Base-by-base conservation (phyloP, 2,329 filamentous ascomycete species). In the Xylariaceae sp. region DNA sequence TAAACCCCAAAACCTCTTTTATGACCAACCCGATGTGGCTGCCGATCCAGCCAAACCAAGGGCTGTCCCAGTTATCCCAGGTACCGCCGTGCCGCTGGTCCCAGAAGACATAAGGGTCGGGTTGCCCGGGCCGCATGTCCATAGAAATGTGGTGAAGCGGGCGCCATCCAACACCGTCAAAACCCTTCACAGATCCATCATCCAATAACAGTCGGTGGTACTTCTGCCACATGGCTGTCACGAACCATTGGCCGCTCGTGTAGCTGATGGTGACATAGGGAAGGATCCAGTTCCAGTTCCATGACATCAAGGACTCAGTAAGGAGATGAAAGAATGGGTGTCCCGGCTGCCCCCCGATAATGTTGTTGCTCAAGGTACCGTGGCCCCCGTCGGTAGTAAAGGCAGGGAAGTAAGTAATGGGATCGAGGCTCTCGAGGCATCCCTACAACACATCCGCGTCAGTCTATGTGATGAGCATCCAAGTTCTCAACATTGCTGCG, bases 221-320 rank as follows among this genome's bases (percentile, higher is more conserved):
- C 68, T 88, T 81, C 66, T 88, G 82, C 88, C 88, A 91, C 60
- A 90, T 82, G 31, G 89, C 82, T 53, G 85, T 88, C 41, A 89
- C 76, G 74, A 88, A 91, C 58, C 90, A 78, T 7, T 88, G 87
- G 2, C 88, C 88, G 2, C 87, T 90, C 23, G 84, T 84, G 47
- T 86, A 88, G 85, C 89, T 90, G 69, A 91, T 86, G n/a, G 87
- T 90, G 65, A 91, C 85, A 70, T 91, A 90, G 0, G 88, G 87
- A 28, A 91, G 76, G 8, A 87, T 70, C 85, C 87, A 91, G 65
- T 82, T 83, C 68, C 84, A 83, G 70, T 90, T 82, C 71, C 89
- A 90, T 21, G 81, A 74, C 48, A 84, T 79, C 16, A 91, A 74
- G 7, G 82, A 79, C 61, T 89, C 82, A 58, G 88, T 88, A 33